Conservation (phyloP, 1,284 basidiomycete species). For the Thecaphora thlaspeos region DNA sequence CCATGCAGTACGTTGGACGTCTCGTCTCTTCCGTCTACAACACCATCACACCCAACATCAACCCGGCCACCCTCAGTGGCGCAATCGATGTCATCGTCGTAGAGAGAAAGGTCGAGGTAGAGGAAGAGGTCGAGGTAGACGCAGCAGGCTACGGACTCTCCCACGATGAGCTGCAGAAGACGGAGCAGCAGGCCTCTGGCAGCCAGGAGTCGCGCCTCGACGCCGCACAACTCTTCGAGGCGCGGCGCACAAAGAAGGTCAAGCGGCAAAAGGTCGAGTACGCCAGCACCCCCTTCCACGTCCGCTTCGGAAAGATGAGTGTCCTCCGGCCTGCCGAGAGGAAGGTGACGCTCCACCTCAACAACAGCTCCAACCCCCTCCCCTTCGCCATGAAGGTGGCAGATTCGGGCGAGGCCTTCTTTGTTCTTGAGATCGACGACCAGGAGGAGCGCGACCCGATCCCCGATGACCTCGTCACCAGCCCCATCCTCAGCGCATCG, state of each 20-base stretch:
- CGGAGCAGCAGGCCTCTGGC: too few species aligned
- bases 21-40: slow-evolving; percentile 57
- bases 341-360: slow-evolving; percentile 64
- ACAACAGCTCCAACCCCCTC: slow-evolving; percentile 62
- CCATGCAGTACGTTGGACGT: slow-evolving; percentile 57
- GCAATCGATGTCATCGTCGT: slow-evolving; percentile 58
- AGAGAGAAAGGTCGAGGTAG: slow-evolving; percentile 60
- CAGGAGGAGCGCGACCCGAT: slow-evolving; percentile 67
- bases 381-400: slow-evolving; percentile 99
- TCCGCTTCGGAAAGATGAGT: slow-evolving; percentile 96
- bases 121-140: slow-evolving; percentile 62
- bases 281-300: slow-evolving; percentile 93
- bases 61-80: slow-evolving; percentile 55
- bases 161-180: slow-evolving; percentile 4
- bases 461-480: slow-evolving; percentile 88
- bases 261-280: slow-evolving; percentile 63
- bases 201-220: too few species aligned
- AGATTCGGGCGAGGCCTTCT: slow-evolving; percentile 97
- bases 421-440: slow-evolving; percentile 89
- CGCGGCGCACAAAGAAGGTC: slow-evolving; percentile 24
- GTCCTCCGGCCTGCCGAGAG: slow-evolving; percentile 92
- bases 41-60: slow-evolving; percentile 58
- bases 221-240: too few species aligned
- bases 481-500: slow-evolving; percentile 64
- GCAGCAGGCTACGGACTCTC: slow-evolving; percentile 13